Evolutionary conservation across 2,329 filamentous ascomycete species (phyloP).

Genomic region (Metarhizium anisopliae): DNA sequence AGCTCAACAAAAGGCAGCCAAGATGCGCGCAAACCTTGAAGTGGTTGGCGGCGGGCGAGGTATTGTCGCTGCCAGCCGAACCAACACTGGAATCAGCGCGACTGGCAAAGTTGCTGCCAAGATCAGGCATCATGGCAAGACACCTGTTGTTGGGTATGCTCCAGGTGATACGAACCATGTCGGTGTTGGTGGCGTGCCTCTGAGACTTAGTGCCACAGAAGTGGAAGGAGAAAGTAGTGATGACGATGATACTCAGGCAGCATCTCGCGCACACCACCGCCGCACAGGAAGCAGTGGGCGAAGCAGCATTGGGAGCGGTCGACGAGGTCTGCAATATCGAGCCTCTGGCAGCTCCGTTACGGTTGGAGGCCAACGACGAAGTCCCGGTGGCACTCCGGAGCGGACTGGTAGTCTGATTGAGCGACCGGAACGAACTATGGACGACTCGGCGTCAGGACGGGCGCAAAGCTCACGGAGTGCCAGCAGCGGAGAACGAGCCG

Average conservation of each 20-base stretch:
- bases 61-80: conserved; percentile 39
- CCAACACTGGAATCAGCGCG: conserved; percentile 53
- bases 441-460: conserved; percentile 37
- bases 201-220: conserved; percentile 90
- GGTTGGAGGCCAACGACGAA: conserved; percentile 31
- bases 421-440: conserved; percentile 21
- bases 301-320: conserved; percentile 53
- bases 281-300: conserved; percentile 68
- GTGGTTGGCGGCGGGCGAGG: conserved; percentile 53
- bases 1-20: conserved; percentile 78
- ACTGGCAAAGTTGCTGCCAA: conserved; percentile 67
- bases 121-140: conserved; percentile 80
- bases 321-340: conserved; percentile 39
- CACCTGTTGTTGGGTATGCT: conserved; percentile 68
- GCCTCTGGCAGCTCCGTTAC: conserved; percentile 37
- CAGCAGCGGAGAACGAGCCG: conserved; percentile 52
- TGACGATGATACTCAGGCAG: conserved; percentile 50
- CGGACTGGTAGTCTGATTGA: conserved; percentile 43
- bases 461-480: conserved; percentile 44
- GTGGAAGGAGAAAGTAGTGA: conserved; percentile 83
- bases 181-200: conserved; percentile 70
- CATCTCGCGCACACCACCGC: conserved; percentile 51
- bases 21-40: conserved; percentile 76
- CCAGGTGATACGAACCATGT: conserved; percentile 63
- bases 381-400: conserved; percentile 48